These are phyloP conservation scores for Triglochin maritima DNA, from an alignment of 106 monocot species.

Conservation along the genomic window DNA sequence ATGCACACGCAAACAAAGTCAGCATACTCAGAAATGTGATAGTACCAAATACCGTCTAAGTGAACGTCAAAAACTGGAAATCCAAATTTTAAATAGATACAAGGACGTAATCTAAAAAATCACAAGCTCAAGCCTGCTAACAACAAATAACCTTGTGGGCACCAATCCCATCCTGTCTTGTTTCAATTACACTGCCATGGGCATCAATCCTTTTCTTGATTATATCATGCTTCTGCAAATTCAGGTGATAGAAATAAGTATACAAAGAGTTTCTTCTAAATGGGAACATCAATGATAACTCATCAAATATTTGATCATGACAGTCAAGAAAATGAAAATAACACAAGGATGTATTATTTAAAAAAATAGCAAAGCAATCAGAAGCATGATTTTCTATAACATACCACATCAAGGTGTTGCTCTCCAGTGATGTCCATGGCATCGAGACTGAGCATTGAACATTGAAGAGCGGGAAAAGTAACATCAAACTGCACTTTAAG, in stretches of 20 bases:
- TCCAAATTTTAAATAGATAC: too few species aligned
- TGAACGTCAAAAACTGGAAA: too few species aligned
- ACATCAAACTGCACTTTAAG: slow-evolving; percentile 83
- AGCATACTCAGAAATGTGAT: too few species aligned
- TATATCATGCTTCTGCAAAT: slow-evolving; percentile 75
- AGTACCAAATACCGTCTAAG: too few species aligned
- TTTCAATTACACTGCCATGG: slow-evolving; percentile 74
- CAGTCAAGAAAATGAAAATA: not conserved
- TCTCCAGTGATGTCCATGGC: slow-evolving; percentile 96
- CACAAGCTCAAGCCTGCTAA: not conserved
- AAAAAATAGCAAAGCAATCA: not conserved
- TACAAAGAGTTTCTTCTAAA: not conserved
- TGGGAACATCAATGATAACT: not conserved
- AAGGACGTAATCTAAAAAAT: too few species aligned
- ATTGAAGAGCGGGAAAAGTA: slow-evolving; percentile 79
- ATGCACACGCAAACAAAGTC: too few species aligned
- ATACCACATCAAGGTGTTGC: slow-evolving; percentile 90
- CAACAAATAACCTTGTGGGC: slow-evolving; percentile 46
- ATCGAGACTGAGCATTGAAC: slow-evolving; percentile 84
- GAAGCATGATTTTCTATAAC: slow-evolving; percentile 6
- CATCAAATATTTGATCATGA: not conserved
- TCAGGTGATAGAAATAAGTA: not conserved
- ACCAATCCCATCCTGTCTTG: slow-evolving; percentile 85
- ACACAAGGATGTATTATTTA: too few species aligned
- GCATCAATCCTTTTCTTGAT: slow-evolving; percentile 78